Conservation (phyloP, 2,329 filamentous ascomycete genomes). For the Rhinocladiella similis region DNA sequence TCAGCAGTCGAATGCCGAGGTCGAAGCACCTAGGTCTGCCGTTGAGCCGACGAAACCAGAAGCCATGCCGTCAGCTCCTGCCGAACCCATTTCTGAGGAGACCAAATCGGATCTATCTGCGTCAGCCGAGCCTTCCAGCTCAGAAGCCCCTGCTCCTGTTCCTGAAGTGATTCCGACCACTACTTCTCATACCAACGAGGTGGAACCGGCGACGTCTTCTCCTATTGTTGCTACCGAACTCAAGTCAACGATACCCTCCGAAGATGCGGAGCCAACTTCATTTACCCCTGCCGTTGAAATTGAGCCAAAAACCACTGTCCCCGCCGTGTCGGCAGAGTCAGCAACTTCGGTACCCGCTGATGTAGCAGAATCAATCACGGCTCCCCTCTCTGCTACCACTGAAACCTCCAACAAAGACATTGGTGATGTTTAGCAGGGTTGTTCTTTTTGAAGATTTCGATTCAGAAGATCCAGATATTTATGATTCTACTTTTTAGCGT, state of each 20-base stretch:
- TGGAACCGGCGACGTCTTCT: no score
- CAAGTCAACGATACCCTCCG: no score
- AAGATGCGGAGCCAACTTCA: not conserved
- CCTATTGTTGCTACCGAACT: no score
- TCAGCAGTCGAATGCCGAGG: not conserved
- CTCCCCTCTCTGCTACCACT: not conserved
- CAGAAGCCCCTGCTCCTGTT: no score
- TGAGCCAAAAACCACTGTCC: not conserved
- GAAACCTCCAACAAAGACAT: not conserved
- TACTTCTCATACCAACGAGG: no score
- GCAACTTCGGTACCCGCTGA: not conserved
- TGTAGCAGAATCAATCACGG: not conserved
- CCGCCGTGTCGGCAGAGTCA: not conserved
- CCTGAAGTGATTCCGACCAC: no score
- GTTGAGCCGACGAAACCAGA: not conserved
- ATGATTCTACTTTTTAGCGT: not conserved
- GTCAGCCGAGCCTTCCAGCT: not conserved
- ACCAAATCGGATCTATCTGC: not conserved
- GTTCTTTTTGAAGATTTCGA: not conserved
- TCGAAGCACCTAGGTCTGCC: not conserved
- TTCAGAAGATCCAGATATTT: not conserved
- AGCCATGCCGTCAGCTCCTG: not conserved
- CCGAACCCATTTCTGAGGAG: constrained; percentile 5
- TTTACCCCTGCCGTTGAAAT: not conserved
- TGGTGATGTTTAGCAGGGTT: not conserved